A percentile compares a stretch with the other conserved stretches of the same genome.
These are phyloP conservation scores for Penicillium sp. DNA, from an alignment of 2,329 filamentous ascomycete species.

Conservation along the genomic window DNA sequence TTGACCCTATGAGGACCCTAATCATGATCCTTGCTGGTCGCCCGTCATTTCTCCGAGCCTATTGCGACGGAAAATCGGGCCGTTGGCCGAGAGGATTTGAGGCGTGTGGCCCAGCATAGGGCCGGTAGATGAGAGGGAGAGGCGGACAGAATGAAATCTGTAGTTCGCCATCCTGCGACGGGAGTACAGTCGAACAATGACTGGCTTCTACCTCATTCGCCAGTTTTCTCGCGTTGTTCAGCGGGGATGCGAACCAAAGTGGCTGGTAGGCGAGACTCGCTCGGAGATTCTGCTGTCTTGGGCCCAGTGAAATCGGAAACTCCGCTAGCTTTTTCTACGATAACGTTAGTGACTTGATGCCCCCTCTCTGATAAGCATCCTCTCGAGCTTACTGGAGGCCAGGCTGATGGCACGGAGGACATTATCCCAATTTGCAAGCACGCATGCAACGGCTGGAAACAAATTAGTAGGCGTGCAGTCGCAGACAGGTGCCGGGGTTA, in stretches of 20 bases:
- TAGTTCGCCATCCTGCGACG: not conserved
- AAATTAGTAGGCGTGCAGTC: constrained; percentile 4
- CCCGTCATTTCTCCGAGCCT: not conserved
- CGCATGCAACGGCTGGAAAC: constrained; percentile 55
- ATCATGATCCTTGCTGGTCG: not conserved
- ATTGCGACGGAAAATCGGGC: not conserved
- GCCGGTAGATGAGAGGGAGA: not conserved
- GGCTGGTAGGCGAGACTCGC: constrained; percentile 52
- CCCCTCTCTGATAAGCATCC: constrained; percentile 11
- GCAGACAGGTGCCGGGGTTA: not conserved
- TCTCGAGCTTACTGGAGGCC: constrained; percentile 53
- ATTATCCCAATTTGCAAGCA: constrained; percentile 65
- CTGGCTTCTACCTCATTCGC: constrained; percentile 14
- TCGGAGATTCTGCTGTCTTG: constrained; percentile 60
- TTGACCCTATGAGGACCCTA: not conserved
- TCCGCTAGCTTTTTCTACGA: constrained; percentile 26
- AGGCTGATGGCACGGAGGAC: constrained; percentile 61
- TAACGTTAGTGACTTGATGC: constrained; percentile 5
- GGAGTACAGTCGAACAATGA: not conserved
- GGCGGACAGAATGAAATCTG: not conserved
- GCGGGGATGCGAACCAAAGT: constrained; percentile 44
- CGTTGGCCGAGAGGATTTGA: not conserved
- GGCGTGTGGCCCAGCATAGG: not conserved
- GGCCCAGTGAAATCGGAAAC: constrained; percentile 15
- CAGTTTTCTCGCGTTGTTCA: constrained; percentile 23